Conservation (phyloP, 345 rosid genomes). For the Murraya paniculata region DNA sequence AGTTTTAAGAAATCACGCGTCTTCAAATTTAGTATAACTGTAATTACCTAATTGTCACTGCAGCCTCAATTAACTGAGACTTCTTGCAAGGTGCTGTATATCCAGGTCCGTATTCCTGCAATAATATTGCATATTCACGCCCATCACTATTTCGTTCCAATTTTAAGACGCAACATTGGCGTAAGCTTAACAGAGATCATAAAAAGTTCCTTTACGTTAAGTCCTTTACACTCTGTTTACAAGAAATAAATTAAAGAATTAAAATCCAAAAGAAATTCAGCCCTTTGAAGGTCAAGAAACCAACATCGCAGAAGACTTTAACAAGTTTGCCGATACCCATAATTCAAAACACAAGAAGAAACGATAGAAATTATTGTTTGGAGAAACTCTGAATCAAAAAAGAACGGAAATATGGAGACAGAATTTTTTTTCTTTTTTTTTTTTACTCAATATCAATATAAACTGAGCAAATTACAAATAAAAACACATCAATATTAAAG, state of each 20-base stretch:
- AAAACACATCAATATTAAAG: neutral
- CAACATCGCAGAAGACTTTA: neutral
- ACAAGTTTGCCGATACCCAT: conserved; percentile 6
- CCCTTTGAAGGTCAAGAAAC: neutral
- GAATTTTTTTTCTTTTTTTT: no score
- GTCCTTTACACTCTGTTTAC: neutral
- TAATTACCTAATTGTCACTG: conserved; percentile 59
- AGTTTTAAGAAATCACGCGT: neutral
- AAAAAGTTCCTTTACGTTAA: neutral
- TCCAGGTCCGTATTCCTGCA: conserved; percentile 75
- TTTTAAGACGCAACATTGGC: neutral
- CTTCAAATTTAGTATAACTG: neutral
- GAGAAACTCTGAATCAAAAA: neutral
- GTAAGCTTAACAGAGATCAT: neutral
- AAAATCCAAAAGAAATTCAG: neutral
- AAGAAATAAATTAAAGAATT: neutral
- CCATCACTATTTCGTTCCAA: neutral
- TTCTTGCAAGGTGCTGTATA: conserved; percentile 64
- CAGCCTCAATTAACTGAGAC: conserved; percentile 48
- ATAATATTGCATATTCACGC: neutral
- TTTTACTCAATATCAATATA: neutral
- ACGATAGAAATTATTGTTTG: neutral
- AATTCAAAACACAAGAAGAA: neutral
- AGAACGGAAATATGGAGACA: neutral
- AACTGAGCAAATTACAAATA: neutral